Conservation (phyloP, 805 yeast genomes). For the Candida boidinii region DNA sequence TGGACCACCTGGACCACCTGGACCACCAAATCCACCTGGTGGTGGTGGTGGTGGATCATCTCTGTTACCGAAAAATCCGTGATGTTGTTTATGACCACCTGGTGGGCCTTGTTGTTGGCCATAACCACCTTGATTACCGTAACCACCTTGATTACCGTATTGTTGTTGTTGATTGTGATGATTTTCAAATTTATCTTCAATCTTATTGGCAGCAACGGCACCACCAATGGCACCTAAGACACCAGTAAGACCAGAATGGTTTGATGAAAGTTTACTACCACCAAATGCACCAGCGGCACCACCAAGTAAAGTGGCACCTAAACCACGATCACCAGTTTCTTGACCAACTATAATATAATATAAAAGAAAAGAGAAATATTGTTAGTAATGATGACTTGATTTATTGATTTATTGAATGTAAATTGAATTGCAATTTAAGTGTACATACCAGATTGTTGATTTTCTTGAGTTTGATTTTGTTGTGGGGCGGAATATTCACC, state of each 20-base stretch:
- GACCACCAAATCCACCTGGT: background rate
- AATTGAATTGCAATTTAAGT: no score
- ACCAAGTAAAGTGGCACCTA: slow-evolving; percentile 37
- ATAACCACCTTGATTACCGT: slow-evolving; percentile 4
- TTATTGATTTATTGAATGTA: no score
- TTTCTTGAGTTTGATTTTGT: slow-evolving; percentile 23
- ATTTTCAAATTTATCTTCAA: slow-evolving; percentile 26
- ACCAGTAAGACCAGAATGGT: slow-evolving; percentile 34
- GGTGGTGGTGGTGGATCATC: no score
- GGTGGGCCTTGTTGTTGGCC: slow-evolving; percentile 11
- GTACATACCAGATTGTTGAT: no score
- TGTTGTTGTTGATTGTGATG: slow-evolving; percentile 19
- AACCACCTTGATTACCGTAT: slow-evolving; percentile 6
- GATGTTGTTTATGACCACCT: slow-evolving; percentile 15
- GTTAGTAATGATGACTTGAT: slow-evolving; percentile 17
- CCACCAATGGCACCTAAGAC: slow-evolving; percentile 48
- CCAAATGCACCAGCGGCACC: slow-evolving; percentile 48
- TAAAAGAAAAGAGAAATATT: background rate
- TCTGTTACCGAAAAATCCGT: slow-evolving; percentile 1
- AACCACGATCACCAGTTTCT: slow-evolving; percentile 33
- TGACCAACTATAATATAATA: slow-evolving; percentile 13
- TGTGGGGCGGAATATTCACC: slow-evolving; percentile 23
- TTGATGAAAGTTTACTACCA: slow-evolving; percentile 34
- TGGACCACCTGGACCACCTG: slow-evolving; percentile 2
- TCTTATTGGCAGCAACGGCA: slow-evolving; percentile 44